These are phyloP conservation scores for Penicillium decumbens DNA, from an alignment of 2,329 filamentous ascomycete species.

Conservation along the genomic window DNA sequence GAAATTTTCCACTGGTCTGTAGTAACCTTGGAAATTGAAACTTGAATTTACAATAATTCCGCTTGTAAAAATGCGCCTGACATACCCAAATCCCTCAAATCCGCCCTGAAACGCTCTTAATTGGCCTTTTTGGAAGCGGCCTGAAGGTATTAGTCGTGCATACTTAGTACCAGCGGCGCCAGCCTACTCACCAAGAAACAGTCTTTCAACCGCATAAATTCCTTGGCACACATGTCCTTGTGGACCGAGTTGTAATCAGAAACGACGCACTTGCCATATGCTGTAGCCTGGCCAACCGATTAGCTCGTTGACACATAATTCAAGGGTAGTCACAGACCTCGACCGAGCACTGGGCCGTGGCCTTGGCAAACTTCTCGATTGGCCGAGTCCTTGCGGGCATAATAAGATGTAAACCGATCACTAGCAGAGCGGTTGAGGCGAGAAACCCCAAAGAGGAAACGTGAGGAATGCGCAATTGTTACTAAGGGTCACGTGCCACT, in stretches of 20 bases:
- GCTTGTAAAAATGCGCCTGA: not conserved
- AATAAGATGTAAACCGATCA: conserved; percentile 8
- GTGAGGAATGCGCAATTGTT: conserved; percentile 10
- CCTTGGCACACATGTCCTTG: conserved; percentile 82
- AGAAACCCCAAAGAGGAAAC: not conserved
- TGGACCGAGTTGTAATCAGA: conserved; percentile 84
- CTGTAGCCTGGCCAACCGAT: conserved; percentile 58
- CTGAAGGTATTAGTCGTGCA: conserved; percentile 30
- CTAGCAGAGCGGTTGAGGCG: not conserved
- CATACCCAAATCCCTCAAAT: not conserved
- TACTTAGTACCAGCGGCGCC: not conserved
- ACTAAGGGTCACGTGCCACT: conserved; percentile 21
- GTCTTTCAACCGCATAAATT: conserved; percentile 80
- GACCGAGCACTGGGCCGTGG: conserved; percentile 60
- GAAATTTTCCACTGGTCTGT: not conserved
- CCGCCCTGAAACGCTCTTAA: not conserved
- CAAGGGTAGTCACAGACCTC: conserved; percentile 49
- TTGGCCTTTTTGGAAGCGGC: conserved; percentile 51
- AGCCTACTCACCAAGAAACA: conserved; percentile 70
- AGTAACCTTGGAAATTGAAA: not conserved
- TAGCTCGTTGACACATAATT: conserved; percentile 6
- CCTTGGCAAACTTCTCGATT: conserved; percentile 64
- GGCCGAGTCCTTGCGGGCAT: conserved; percentile 55
- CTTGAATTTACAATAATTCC: not conserved
- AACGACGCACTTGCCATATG: conserved; percentile 87